Evolutionary conservation across 2,329 filamentous ascomycete genomes (phyloP).

Genomic region (Chalara sp.): DNA sequence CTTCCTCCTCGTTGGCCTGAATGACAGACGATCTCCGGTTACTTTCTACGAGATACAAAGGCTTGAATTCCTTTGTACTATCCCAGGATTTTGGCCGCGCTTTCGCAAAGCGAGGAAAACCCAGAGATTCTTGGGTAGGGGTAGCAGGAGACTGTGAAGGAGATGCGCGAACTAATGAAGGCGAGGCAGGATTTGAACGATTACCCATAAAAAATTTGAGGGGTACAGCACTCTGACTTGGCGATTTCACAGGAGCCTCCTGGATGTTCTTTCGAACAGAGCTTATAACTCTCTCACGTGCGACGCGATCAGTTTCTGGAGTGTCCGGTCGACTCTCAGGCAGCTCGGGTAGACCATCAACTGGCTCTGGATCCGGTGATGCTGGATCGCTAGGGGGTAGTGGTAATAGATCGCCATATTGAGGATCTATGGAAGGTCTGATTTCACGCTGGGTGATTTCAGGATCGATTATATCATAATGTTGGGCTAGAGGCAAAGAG

Average conservation of each 20-base stretch:
- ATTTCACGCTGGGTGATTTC: slow-evolving; percentile 52
- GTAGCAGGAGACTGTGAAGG: slow-evolving; percentile 31
- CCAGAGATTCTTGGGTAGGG: slow-evolving; percentile 20
- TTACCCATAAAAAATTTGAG: slow-evolving; percentile 44
- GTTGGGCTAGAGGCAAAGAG: slow-evolving; percentile 1
- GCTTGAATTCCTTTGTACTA: slow-evolving; percentile 64
- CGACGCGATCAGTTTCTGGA: slow-evolving; percentile 21
- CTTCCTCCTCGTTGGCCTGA: slow-evolving; percentile 28
- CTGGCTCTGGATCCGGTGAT: slow-evolving; percentile 35
- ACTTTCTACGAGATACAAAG: slow-evolving; percentile 71
- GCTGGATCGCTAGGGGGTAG: slow-evolving; percentile 53
- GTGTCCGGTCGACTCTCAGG: slow-evolving; percentile 52
- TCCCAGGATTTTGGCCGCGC: slow-evolving; percentile 56
- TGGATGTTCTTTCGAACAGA: slow-evolving; percentile 18
- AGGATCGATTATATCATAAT: slow-evolving; percentile 41
- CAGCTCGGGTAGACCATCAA: slow-evolving; percentile 42
- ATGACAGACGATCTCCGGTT: slow-evolving; percentile 19
- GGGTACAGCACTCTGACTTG: slow-evolving; percentile 48
- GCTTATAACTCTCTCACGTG: slow-evolving; percentile 15
- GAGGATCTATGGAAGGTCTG: slow-evolving; percentile 60
- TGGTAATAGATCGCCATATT: slow-evolving; percentile 58
- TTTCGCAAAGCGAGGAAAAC: slow-evolving; percentile 29
- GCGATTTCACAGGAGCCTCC: slow-evolving; percentile 24
- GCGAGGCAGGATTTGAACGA: slow-evolving; percentile 34
- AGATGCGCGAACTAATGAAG: slow-evolving; percentile 33